Evolutionary conservation across 306 rosid species (phyloP), one percentile per base, ranked within the genome.

Genomic region (Dalbergia cochinchinensis): DNA sequence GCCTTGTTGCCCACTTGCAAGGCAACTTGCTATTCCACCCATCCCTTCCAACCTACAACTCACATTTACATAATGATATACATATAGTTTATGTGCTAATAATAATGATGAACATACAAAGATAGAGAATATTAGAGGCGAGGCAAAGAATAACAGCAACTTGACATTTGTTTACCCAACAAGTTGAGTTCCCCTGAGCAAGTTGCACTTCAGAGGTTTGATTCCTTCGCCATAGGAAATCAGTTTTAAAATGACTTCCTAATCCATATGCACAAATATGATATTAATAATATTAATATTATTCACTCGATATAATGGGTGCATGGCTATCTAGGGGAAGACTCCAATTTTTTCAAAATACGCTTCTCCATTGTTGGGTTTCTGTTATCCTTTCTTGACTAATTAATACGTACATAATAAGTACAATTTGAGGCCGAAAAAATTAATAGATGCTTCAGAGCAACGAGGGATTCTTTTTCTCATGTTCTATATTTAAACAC

Each of bases 1-100:
- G 69, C 80, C 77, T 76, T 69, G 78, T 84, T 69, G 73, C 37
- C 94, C 78, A 90, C 90, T 90, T 90, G 94, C 89, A 84, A 6
- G 16, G 64, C 90, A 84, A 90, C 79, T 90, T 90, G 94, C 90
- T 42, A 51, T 12, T 42, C 55, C 48, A 4, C 55, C 84, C 62
- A 78, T 82, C 53, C 3, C 79, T 73, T 76, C 78, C 83, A 53
- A 71, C 73, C 50, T 20, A 64, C 83, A 78, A 42, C 74, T 58
- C 42, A 58, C 76, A 79, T 8, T 44, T 71, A 53, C 72, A 63
- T 78, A 22, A 13, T 70, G 15, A 71, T 11, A 71, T 11, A 33
- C 58, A 80, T 72, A 26, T 45, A 15, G 31, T 12, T 13, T 11
- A 63, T 11, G 5, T 26, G 2, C 16, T 66, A 41, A 8, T 18